Conservation (phyloP, 2,329 filamentous ascomycete species). For the Alternaria triticina region DNA sequence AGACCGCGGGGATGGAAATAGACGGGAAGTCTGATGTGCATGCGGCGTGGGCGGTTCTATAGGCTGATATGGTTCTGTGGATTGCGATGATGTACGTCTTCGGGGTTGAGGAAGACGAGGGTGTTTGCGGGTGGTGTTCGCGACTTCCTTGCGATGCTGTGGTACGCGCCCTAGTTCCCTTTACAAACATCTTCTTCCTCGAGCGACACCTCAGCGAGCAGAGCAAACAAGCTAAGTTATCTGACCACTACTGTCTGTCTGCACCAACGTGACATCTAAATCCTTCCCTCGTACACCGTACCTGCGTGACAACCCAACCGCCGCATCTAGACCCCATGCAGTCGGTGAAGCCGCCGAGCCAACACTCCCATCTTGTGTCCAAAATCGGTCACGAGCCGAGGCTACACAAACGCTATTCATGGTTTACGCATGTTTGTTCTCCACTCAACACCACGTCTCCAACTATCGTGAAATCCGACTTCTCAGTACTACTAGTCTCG, state of each 20-base stretch:
- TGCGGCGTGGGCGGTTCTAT: constrained; percentile 5
- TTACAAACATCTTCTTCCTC: background rate
- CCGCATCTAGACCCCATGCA: background rate
- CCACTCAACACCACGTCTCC: constrained; percentile 23
- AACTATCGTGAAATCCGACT: constrained; percentile 23
- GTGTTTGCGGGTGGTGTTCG: background rate
- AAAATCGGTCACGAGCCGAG: constrained; percentile 5
- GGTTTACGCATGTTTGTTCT: background rate
- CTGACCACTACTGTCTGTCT: background rate
- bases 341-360: constrained; percentile 3
- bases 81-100: background rate
- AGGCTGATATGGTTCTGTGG: constrained; percentile 1
- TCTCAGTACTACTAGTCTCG: background rate
- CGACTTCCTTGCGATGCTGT: background rate
- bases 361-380: background rate
- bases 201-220: background rate
- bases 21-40: constrained; percentile 8
- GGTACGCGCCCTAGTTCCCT: background rate
- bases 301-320: background rate
- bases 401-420: background rate
- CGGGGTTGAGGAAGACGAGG: background rate
- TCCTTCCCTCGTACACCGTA: background rate
- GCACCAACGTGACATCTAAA: background rate
- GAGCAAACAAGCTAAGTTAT: no score
- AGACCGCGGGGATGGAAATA: background rate